Base-by-base conservation (phyloP, 75 land plant species). In the Pinus tabuliformis region DNA sequence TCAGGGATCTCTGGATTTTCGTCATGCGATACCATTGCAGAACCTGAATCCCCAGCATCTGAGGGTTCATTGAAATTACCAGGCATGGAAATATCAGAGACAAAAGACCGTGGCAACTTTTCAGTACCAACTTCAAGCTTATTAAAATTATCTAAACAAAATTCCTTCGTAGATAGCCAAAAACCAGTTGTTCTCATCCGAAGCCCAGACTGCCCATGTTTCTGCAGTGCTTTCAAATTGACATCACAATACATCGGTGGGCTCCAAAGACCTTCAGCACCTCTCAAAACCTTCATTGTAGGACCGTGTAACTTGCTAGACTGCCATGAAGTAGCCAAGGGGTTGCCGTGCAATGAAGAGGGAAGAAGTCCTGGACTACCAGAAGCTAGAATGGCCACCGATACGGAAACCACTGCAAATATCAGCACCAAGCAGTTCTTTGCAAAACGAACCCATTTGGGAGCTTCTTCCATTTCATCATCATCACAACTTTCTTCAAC, bases 361-460 rank as follows among this genome's bases (percentile, higher is more conserved):
- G 59, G 59, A 58, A 58, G 59, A 58, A 58, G 59, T 58, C 6
- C 59, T 58, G 59, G 59, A 58, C 59, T 58, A 20, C 59, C 59
- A 58, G 59, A 58, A 18, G 59, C 59, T 58, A 58, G n/a, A 58
- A 58, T 18, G 59, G 20, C 59, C 59, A 58, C n/a, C n/a, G 3
- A 58, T 17, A 20, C 59, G 18, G n/a, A 58, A 58, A 16, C n/a
- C n/a, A 16, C 17, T 17, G 59, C 18, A 58, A 58, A 58, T 6
- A 16, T 20, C 59, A 58, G n/a, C 17, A 58, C 20, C 59, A 58
- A 58, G n/a, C 17, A 58, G n/a, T 20, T 58, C 18, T 58, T 20
- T 3, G 17, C 59, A 58, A 58, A 17, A 58, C 20, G 59, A 58
- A 58, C 9, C 59, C 59, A 58, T 58, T 20, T 58, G 59, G 59